A percentile compares a stretch with the other conserved stretches of the same genome.
Evolutionary conservation across 2,329 filamentous ascomycete species (phyloP).

Genomic region (Colletotrichum tanaceti): DNA sequence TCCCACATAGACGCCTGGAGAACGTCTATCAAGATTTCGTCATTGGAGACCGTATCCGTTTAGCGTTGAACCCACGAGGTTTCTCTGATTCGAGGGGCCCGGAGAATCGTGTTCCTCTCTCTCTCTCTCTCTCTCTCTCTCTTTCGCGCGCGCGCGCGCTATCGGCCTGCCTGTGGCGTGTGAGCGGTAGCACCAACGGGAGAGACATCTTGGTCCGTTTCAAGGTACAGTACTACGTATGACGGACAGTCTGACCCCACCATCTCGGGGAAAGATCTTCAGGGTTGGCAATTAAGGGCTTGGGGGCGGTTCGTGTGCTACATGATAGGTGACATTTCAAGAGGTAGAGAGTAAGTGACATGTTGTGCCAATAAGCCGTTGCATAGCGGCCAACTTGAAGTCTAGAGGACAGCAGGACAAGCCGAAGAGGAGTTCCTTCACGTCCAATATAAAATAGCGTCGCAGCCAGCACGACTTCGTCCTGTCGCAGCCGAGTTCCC

Average conservation of each 20-base stretch:
- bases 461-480: conserved; percentile 8
- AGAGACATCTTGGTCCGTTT: conserved; percentile 11
- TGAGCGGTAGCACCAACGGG: neutral
- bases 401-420: neutral
- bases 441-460: neutral
- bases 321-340: conserved; percentile 1
- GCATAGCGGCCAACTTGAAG: neutral
- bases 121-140: too few relatives aligned
- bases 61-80: neutral
- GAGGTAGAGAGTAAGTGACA: conserved; percentile 1
- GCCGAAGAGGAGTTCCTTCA: conserved; percentile 2
- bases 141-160: too few relatives aligned
- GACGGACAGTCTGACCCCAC: conserved; percentile 16
- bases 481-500: conserved; percentile 8
- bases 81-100: conserved; percentile 1
- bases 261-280: conserved; percentile 7
- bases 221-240: conserved; percentile 11
- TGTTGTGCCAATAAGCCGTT: conserved; percentile 8
- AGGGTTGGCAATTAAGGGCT: conserved; percentile 1
- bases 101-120: conserved; percentile 12
- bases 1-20: conserved; percentile 12
- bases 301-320: conserved; percentile 1
- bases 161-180: neutral
- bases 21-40: conserved; percentile 12
- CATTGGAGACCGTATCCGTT: conserved; percentile 1